A percentile compares a stretch with the other conserved stretches of the same genome.
These are phyloP conservation scores for Blastomyces parvus DNA, from an alignment of 2,329 filamentous ascomycete genomes.

Conservation along the genomic window DNA sequence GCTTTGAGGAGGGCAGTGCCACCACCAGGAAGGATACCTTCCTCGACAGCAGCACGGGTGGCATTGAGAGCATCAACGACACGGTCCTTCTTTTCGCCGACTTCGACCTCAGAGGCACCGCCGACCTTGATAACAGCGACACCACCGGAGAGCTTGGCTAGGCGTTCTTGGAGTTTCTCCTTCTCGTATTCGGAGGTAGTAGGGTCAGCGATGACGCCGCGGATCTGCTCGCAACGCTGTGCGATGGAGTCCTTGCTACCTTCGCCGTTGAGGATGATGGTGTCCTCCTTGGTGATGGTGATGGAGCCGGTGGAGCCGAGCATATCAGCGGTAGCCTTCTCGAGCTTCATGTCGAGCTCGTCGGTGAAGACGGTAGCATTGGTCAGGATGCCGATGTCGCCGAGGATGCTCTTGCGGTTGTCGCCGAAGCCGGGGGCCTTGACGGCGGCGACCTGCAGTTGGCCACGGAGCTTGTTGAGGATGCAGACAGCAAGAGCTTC, in stretches of 20 bases:
- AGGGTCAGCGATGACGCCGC: slow-evolving; percentile 88
- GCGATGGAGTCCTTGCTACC: slow-evolving; percentile 87
- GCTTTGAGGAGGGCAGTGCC: slow-evolving; percentile 98
- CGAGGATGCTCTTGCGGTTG: slow-evolving; percentile 99
- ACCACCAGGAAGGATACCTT: slow-evolving; percentile 97
- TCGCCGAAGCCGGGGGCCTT: slow-evolving; percentile 99
- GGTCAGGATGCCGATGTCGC: slow-evolving; percentile 89
- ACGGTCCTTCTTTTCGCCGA: slow-evolving; percentile 99
- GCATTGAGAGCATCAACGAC: slow-evolving; percentile 98
- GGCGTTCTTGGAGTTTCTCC: slow-evolving; percentile 99
- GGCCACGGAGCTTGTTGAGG: slow-evolving; percentile 98
- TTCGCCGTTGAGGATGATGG: slow-evolving; percentile 94
- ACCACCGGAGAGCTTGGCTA: slow-evolving; percentile 97
- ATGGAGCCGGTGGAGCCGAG: slow-evolving; percentile 95
- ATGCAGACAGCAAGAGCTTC: slow-evolving; percentile 98
- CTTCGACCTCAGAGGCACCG: slow-evolving; percentile 94
- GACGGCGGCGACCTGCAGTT: slow-evolving; percentile 96
- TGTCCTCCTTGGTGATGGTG: slow-evolving; percentile 99
- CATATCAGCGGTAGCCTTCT: slow-evolving; percentile 93
- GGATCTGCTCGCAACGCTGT: slow-evolving; percentile 98
- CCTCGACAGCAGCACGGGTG: slow-evolving; percentile 94
- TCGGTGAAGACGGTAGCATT: slow-evolving; percentile 97
- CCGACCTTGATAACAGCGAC: slow-evolving; percentile 99
- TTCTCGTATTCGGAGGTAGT: slow-evolving; percentile 98
- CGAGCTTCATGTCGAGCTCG: slow-evolving; percentile 97